A percentile compares a stretch with the other conserved stretches of the same genome.
Evolutionary conservation across 331 rosid species (phyloP).

Genomic region (Rhamnella rubrinervis): DNA sequence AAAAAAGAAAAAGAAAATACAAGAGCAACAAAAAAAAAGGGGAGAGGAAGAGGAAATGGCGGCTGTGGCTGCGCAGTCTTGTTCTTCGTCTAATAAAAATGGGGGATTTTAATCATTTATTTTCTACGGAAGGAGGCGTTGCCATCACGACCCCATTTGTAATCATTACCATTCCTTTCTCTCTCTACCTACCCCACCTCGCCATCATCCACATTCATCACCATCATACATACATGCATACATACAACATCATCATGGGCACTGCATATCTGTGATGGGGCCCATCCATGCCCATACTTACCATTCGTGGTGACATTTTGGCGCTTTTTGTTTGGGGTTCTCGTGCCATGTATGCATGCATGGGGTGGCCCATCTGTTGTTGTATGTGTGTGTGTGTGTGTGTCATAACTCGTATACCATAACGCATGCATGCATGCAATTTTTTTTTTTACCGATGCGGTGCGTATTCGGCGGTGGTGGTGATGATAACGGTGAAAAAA

Average conservation of each 20-base stretch:
- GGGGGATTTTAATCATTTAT: constrained; percentile 27
- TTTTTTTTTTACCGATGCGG: constrained; percentile 17
- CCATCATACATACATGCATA: background rate
- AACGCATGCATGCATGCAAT: background rate
- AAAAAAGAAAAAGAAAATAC: background rate
- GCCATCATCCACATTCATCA: background rate
- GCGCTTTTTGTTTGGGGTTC: too few species aligned
- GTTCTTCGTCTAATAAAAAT: background rate
- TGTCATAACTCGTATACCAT: too few species aligned
- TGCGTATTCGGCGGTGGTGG: too few species aligned
- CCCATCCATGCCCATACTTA: too few species aligned
- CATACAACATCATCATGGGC: background rate
- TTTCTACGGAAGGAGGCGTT: constrained; percentile 26
- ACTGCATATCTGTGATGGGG: background rate
- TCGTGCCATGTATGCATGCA: constrained; percentile 1
- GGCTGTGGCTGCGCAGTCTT: constrained; percentile 75
- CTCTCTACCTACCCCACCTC: constrained; percentile 1
- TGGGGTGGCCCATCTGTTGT: background rate
- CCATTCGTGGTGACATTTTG: too few species aligned
- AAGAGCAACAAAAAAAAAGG: background rate
- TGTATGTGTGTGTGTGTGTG: too few species aligned
- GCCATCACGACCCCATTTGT: constrained; percentile 45
- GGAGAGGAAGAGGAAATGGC: constrained; percentile 43
- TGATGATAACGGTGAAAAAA: background rate
- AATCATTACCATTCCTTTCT: constrained; percentile 45